These are phyloP conservation scores for Boletus reticulatus DNA, from an alignment of 768 basidiomycete genomes.

Conservation along the genomic window DNA sequence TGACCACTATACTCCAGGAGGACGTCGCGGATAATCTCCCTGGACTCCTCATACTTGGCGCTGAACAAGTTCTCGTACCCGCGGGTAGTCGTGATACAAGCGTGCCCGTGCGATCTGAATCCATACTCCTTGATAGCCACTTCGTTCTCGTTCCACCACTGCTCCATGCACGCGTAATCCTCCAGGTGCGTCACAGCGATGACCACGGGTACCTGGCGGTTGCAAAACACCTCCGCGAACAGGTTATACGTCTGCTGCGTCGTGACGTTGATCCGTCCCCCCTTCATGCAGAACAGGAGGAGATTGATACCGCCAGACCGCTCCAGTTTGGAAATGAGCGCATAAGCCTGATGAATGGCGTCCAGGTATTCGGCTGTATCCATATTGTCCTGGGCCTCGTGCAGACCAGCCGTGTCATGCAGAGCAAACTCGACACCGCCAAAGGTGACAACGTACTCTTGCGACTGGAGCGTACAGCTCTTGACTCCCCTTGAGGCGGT, in stretches of 20 bases:
- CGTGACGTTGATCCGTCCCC: constrained; percentile 22
- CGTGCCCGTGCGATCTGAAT: constrained; percentile 37
- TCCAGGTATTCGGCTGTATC: constrained; percentile 20
- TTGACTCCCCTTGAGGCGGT: constrained; percentile 26
- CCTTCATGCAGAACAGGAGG: constrained; percentile 31
- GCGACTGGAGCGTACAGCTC: constrained; percentile 37
- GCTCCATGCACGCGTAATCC: constrained; percentile 30
- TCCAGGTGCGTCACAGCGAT: constrained; percentile 38
- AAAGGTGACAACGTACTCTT: constrained; percentile 18
- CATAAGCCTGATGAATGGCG: constrained; percentile 28
- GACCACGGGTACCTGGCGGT: constrained; percentile 29
- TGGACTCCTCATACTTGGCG: constrained; percentile 36
- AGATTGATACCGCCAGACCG: constrained; percentile 25
- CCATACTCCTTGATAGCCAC: constrained; percentile 29
- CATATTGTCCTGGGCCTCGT: constrained; percentile 27
- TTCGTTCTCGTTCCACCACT: constrained; percentile 42
- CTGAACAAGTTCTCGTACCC: constrained; percentile 16
- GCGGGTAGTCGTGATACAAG: constrained; percentile 38
- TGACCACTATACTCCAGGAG: constrained; percentile 16
- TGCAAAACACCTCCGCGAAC: constrained; percentile 40
- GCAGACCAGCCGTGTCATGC: constrained; percentile 28
- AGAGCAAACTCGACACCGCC: constrained; percentile 16
- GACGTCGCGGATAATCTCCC: constrained; percentile 16
- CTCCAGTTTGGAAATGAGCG: constrained; percentile 34
- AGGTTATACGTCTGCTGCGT: constrained; percentile 30